phyloP scores from a whole-genome alignment of 805 yeast genomes.

The Priceomyces fermenticarens region DNA sequence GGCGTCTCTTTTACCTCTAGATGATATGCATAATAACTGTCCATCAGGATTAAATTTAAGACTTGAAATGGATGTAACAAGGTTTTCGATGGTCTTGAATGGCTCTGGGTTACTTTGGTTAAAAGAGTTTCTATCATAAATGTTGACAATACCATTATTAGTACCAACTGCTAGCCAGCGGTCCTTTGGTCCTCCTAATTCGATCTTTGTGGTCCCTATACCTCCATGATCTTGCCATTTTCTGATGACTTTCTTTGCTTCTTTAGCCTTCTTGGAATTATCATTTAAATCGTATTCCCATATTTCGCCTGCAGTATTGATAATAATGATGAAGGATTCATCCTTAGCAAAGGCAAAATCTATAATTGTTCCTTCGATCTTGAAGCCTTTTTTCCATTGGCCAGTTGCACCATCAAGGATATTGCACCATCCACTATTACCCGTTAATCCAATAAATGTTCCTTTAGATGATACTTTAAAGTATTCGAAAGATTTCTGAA shows the following conservation, averaged over 20 bases:
- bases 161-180: conserved; percentile 89
- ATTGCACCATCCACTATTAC: conserved; percentile 90
- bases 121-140: conserved; percentile 59
- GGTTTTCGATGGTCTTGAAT: conserved; percentile 64
- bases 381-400: conserved; percentile 84
- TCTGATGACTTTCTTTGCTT: conserved; percentile 34
- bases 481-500: conserved; percentile 83
- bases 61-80: conserved; percentile 76
- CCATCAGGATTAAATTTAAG: conserved; percentile 82
- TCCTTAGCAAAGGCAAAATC: conserved; percentile 71
- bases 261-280: conserved; percentile 20
- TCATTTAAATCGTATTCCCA: conserved; percentile 66
- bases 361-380: conserved; percentile 80
- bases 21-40: conserved; percentile 81
- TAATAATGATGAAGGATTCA: conserved; percentile 46
- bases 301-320: conserved; percentile 79
- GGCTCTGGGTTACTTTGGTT: conserved; percentile 43
- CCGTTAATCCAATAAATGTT: conserved; percentile 66
- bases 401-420: conserved; percentile 72
- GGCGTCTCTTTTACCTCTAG: conserved; percentile 82
- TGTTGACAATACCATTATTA: conserved; percentile 82
- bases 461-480: conserved; percentile 79
- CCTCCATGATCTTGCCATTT: conserved; percentile 89
- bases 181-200: conserved; percentile 65
- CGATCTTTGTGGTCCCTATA: conserved; percentile 74